These are phyloP conservation scores for Pseudocercospora macadamiae DNA, from an alignment of 2,329 filamentous ascomycete species.

Conservation along the genomic window DNA sequence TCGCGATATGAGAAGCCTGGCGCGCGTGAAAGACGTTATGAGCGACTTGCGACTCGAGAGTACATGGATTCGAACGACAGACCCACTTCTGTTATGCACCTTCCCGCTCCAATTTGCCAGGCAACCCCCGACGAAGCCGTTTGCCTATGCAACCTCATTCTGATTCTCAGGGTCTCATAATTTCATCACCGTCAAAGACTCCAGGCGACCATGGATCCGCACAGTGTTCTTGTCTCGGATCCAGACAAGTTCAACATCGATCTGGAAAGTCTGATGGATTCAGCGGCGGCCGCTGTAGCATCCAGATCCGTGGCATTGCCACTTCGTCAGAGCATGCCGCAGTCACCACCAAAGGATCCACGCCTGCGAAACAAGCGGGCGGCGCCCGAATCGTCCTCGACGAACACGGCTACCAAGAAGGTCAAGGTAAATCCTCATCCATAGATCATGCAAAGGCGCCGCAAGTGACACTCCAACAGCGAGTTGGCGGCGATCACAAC, in stretches of 20 bases:
- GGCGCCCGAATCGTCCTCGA: background rate
- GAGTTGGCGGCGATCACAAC: no score
- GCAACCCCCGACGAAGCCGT: conserved; percentile 7
- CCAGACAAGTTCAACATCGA: conserved; percentile 18
- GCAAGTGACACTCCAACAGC: background rate
- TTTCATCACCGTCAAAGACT: background rate
- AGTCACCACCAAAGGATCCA: conserved; percentile 10
- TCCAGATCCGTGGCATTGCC: conserved; percentile 4
- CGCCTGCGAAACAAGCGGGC: conserved; percentile 15
- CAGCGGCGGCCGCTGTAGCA: conserved; percentile 12
- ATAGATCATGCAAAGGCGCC: background rate
- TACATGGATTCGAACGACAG: background rate
- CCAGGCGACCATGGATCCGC: conserved; percentile 16
- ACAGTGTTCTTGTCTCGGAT: conserved; percentile 12
- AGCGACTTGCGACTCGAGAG: background rate
- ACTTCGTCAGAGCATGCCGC: background rate
- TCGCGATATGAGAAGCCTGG: no score
- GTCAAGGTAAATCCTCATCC: conserved; percentile 4
- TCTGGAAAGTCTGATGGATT: conserved; percentile 18
- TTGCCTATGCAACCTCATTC: background rate
- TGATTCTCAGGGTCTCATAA: background rate
- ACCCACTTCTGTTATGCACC: conserved; percentile 7
- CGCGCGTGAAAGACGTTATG: background rate
- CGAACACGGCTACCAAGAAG: conserved; percentile 8
- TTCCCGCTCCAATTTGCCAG: conserved; percentile 5